These are phyloP conservation scores for Boletus subparvulus DNA, from an alignment of 768 basidiomycete species.

Conservation along the genomic window DNA sequence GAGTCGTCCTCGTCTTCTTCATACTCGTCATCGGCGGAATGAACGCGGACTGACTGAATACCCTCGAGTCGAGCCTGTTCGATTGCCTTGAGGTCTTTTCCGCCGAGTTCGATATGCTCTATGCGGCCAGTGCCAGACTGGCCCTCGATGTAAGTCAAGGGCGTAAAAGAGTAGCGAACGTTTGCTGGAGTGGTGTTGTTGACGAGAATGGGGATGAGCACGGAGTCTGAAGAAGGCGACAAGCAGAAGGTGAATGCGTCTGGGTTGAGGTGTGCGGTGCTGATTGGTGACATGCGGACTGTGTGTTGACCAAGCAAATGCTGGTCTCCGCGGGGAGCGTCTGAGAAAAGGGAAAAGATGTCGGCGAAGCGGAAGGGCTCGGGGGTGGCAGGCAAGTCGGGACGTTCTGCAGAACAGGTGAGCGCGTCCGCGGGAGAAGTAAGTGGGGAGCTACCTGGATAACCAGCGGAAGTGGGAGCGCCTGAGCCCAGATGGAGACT, in stretches of 20 bases:
- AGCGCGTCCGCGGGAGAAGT: neutral
- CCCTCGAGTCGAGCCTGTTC: conserved; percentile 57
- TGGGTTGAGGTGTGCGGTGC: conserved; percentile 89
- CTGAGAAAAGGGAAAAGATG: conserved; percentile 42
- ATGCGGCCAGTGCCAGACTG: conserved; percentile 43
- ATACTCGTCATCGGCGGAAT: conserved; percentile 61
- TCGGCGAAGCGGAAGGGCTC: conserved; percentile 50
- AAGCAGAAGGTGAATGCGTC: conserved; percentile 73
- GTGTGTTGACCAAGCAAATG: conserved; percentile 86
- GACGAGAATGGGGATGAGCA: conserved; percentile 80
- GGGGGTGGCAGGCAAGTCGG: conserved; percentile 42
- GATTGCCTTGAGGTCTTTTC: conserved; percentile 66
- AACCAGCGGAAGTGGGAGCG: conserved; percentile 6
- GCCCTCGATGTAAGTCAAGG: conserved; percentile 51
- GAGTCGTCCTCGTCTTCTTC: conserved; percentile 53
- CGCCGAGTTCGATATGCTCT: conserved; percentile 54
- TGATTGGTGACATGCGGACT: conserved; percentile 89
- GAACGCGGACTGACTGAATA: conserved; percentile 45
- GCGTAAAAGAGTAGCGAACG: conserved; percentile 71
- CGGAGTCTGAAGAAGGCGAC: conserved; percentile 47
- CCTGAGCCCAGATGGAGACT: conserved; percentile 49
- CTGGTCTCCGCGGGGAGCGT: conserved; percentile 42
- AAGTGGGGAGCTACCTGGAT: conserved; percentile 26
- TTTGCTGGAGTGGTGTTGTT: conserved; percentile 83
- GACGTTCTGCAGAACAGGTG: conserved; percentile 26